These are phyloP conservation scores for Cutaneotrichosporon cavernicola DNA, from an alignment of 1,284 basidiomycete genomes.

Conservation along the genomic window DNA sequence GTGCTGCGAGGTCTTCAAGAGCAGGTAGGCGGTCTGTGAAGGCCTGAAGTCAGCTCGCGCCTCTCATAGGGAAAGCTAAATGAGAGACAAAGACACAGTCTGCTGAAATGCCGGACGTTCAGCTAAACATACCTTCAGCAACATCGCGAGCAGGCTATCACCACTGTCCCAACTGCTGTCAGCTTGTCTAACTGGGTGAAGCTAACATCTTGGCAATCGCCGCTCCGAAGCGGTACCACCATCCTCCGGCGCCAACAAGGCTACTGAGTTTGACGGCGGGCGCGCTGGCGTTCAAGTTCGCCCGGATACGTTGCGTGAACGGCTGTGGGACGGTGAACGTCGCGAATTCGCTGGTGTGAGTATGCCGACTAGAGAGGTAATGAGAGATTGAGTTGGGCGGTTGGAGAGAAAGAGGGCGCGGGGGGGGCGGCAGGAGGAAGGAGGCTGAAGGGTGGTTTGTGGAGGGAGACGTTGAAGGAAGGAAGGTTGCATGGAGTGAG, in stretches of 20 bases:
- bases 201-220: constrained; percentile 61
- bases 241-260: constrained; percentile 78
- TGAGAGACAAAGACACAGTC: too few species aligned
- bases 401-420: too few species aligned
- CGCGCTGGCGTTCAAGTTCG: constrained; percentile 80
- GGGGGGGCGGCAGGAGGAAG: background rate
- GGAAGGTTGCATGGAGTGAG: too few species aligned
- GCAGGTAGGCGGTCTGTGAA: constrained; percentile 75
- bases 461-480: too few species aligned
- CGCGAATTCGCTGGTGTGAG: constrained; percentile 67
- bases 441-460: too few species aligned
- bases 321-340: constrained; percentile 77
- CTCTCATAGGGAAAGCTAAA: too few species aligned
- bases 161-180: constrained; percentile 24
- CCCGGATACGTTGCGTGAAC: constrained; percentile 70
- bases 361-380: background rate
- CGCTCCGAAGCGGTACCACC: constrained; percentile 86
- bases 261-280: constrained; percentile 72
- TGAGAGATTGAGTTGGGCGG: too few species aligned
- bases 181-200: background rate
- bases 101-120: background rate
- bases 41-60: constrained; percentile 57
- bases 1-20: constrained; percentile 83
- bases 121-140: constrained; percentile 61
- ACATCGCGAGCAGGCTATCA: constrained; percentile 55